These are phyloP conservation scores for Claviceps cyperi DNA, from an alignment of 2,329 filamentous ascomycete species.

Conservation along the genomic window DNA sequence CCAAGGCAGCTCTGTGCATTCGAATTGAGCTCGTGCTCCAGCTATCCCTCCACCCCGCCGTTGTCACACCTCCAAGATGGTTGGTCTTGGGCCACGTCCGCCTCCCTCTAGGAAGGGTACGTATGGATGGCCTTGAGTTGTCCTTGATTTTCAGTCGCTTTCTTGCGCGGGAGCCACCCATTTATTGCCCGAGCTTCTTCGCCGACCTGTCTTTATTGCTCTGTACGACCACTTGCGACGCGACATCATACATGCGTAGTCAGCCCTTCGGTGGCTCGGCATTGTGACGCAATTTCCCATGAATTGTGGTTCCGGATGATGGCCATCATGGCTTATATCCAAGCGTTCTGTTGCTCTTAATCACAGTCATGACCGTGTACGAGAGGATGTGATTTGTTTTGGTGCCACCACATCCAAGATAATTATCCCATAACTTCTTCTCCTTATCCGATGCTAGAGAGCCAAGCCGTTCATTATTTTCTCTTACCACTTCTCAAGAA, in stretches of 20 bases:
- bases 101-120: conserved; percentile 51
- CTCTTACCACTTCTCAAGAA: no score
- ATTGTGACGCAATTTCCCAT: not conserved
- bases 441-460: not conserved
- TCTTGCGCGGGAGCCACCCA: not conserved
- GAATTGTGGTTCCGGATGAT: not conserved
- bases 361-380: not conserved
- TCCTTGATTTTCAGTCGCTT: not conserved
- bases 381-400: not conserved
- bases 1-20: not conserved
- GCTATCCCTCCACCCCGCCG: conserved; percentile 24
- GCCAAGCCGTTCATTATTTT: not conserved
- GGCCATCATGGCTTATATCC: not conserved
- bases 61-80: conserved; percentile 26
- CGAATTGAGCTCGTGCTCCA: conserved; percentile 4
- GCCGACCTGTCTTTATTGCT: not conserved
- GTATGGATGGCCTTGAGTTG: conserved; percentile 18
- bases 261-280: not conserved
- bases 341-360: not conserved
- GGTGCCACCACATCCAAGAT: not conserved
- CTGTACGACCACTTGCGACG: not conserved
- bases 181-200: not conserved
- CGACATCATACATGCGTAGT: conserved; percentile 1
- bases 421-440: not conserved
- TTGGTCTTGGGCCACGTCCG: conserved; percentile 35